Evolutionary conservation across 148 eudicot genomes (phyloP).

Genomic region (Mesembryanthemum crystallinum): DNA sequence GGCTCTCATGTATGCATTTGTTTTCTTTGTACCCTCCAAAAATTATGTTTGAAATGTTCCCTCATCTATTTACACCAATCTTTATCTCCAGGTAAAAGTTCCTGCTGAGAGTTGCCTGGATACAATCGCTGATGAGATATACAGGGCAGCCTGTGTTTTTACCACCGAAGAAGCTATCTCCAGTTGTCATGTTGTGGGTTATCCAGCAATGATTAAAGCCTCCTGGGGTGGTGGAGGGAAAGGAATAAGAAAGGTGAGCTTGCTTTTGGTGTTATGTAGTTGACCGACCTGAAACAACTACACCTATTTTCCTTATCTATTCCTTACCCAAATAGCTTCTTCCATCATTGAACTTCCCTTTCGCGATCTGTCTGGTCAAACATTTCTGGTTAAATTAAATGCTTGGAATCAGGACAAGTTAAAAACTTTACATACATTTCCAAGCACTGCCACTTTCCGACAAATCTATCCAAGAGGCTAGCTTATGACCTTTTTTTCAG

Average conservation of each 20-base stretch:
- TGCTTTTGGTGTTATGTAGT: neutral
- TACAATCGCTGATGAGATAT: conserved; percentile 80
- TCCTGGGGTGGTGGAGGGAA: conserved; percentile 99
- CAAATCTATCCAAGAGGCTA: neutral
- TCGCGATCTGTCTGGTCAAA: neutral
- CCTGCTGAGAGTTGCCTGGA: conserved; percentile 69
- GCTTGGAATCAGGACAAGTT: neutral
- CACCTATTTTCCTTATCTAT: neutral
- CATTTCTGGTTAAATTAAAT: neutral
- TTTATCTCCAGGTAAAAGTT: conserved; percentile 68
- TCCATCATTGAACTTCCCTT: neutral
- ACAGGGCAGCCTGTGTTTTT: conserved; percentile 81
- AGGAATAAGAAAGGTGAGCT: conserved; percentile 96
- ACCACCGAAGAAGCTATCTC: conserved; percentile 93
- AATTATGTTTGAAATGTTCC: neutral
- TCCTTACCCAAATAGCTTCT: neutral
- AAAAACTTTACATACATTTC: neutral
- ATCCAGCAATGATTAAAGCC: conserved; percentile 99
- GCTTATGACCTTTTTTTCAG: conserved; percentile 43
- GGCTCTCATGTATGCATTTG: conserved; percentile 80
- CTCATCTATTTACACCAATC: neutral
- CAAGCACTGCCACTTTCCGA: neutral
- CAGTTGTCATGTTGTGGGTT: conserved; percentile 93
- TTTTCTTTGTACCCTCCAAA: neutral
- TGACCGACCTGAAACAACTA: neutral